Conservation (phyloP, 192 early-diverging fungal genomes). For the Oehlia diaphana region DNA sequence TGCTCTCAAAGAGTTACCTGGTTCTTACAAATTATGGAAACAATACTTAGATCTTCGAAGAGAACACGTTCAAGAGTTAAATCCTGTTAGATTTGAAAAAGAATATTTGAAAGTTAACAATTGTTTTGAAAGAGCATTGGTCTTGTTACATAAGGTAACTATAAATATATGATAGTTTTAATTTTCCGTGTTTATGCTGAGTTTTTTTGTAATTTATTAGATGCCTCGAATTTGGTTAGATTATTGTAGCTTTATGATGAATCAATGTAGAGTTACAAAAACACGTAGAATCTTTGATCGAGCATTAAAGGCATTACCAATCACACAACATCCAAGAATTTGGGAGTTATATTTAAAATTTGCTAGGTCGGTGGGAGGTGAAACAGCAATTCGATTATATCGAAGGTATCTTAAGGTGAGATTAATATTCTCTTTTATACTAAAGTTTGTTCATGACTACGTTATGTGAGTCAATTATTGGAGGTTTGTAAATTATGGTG, state of each 20-base stretch:
- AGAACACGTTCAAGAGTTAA: slow-evolving; percentile 46
- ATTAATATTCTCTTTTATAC: neutral
- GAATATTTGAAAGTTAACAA: slow-evolving; percentile 68
- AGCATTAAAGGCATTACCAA: slow-evolving; percentile 83
- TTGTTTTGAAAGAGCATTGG: slow-evolving; percentile 85
- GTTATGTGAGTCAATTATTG: neutral
- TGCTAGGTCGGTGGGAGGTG: slow-evolving; percentile 74
- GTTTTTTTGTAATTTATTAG: slow-evolving; percentile 32
- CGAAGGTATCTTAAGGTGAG: slow-evolving; percentile 76
- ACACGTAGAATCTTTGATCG: slow-evolving; percentile 89
- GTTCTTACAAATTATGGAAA: slow-evolving; percentile 97
- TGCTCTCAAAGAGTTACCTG: slow-evolving; percentile 82
- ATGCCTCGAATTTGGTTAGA: slow-evolving; percentile 93
- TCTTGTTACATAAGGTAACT: slow-evolving; percentile 84
- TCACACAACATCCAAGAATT: slow-evolving; percentile 89
- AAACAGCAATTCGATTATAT: slow-evolving; percentile 79
- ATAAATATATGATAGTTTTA: neutral
- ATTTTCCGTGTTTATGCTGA: neutral
- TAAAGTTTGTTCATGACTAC: neutral
- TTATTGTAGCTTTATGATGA: slow-evolving; percentile 70
- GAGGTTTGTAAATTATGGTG: neutral
- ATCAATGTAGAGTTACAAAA: slow-evolving; percentile 66
- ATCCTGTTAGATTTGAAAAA: slow-evolving; percentile 53
- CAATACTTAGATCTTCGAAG: slow-evolving; percentile 74
- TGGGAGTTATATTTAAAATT: slow-evolving; percentile 88